These are phyloP conservation scores for Brassica incana DNA, from an alignment of 345 rosid species.

Conservation along the genomic window DNA sequence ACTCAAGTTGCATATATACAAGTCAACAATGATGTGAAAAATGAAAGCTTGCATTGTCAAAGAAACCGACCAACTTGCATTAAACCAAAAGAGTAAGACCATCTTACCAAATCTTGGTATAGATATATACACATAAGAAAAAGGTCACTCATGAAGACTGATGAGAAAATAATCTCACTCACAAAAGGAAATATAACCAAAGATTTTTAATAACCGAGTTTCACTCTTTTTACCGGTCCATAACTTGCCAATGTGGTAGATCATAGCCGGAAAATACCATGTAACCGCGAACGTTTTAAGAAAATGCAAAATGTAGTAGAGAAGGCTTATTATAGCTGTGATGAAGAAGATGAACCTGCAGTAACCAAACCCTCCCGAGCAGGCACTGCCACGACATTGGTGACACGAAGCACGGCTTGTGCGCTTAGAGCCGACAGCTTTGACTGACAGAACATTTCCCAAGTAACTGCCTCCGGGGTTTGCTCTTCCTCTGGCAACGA, in stretches of 20 bases:
- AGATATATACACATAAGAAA: conserved; percentile 26
- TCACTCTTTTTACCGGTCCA: conserved; percentile 27
- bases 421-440: conserved; percentile 81
- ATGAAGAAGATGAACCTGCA: conserved; percentile 48
- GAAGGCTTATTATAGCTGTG: conserved; percentile 32
- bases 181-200: conserved; percentile 17
- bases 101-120: conserved; percentile 40
- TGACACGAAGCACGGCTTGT: conserved; percentile 90
- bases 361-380: conserved; percentile 54
- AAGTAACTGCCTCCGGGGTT: conserved; percentile 55
- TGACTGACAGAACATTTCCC: conserved; percentile 85
- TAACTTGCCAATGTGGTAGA: conserved; percentile 33
- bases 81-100: neutral
- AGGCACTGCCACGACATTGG: conserved; percentile 49
- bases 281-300: conserved; percentile 17
- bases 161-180: neutral
- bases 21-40: neutral
- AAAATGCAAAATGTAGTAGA: neutral
- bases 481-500: conserved; percentile 28
- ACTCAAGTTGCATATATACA: neutral
- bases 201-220: conserved; percentile 9
- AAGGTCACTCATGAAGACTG: neutral
- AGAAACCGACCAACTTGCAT: conserved; percentile 20
- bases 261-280: conserved; percentile 33
- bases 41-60: neutral